Evolutionary conservation across 768 basidiomycete species (phyloP), one percentile per base, ranked within the genome.

Genomic region (Terana coerulea): DNA sequence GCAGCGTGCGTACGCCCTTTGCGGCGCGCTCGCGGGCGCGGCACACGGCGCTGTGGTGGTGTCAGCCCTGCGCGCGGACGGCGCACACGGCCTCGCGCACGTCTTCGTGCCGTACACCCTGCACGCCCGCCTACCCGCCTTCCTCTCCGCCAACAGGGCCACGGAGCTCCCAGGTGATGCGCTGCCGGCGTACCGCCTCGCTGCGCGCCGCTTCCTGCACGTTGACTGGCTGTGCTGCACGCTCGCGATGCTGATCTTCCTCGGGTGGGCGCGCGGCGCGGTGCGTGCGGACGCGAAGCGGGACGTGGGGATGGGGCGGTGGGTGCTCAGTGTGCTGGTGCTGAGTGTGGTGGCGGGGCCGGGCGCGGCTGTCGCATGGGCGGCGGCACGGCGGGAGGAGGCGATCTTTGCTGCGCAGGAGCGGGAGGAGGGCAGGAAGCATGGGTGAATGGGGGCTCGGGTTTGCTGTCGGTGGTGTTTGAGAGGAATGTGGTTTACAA

Each of bases 71-170:
- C 22, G 41, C 12, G 4, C 50, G 29, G 24, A 52, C 43, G 28
- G 41, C 25, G 50, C 50, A 7, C n/a, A 19, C n/a, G 43, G 41
- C 30, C 45, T 52, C 41, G 41, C 42, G 19, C 10, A 43, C 24
- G 50, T 52, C n/a, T 35, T 52, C 41, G 41, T 52, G 10, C 49
- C 49, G 12, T 52, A 43, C 50, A n/a, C n/a, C n/a, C 29, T 52
- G 14, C 42, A 43, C 19, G 37, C 36, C 4, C 42, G 29, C n/a
- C 40, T 50, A 5, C 12, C 31, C 12, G 7, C 17, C n/a, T 9
- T 30, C 36, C 24, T 24, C 7, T 3, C 10, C 3, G n/a, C n/a
- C n/a, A n/a, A n/a, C n/a, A n/a, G n/a, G n/a, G n/a, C n/a, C n/a
- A n/a, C n/a, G n/a, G n/a, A n/a, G n/a, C n/a, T n/a, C n/a, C n/a